Evolutionary conservation across 176 grass and related monocot species (phyloP).

Genomic region (Zoysia japonica): DNA sequence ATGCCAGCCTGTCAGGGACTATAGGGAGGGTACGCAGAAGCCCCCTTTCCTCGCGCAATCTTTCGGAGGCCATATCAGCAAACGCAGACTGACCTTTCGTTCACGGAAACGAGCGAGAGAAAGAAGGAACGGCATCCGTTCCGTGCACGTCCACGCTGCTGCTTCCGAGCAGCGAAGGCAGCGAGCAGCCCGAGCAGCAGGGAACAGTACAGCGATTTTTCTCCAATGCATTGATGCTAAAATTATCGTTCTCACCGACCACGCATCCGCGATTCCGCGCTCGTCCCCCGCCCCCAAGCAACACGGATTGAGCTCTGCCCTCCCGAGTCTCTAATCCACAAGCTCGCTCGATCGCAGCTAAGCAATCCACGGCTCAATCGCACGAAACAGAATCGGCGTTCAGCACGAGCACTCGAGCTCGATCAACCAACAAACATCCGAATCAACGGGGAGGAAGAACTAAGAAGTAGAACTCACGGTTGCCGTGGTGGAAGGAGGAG

Average conservation of each 20-base stretch:
- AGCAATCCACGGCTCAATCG: not conserved
- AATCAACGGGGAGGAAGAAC: not conserved
- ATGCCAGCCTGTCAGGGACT: no score
- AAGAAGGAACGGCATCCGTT: not conserved
- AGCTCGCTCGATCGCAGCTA: not conserved
- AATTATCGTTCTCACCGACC: conserved; percentile 23
- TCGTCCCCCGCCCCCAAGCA: not conserved
- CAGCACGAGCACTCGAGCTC: not conserved
- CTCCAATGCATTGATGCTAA: not conserved
- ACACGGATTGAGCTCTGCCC: not conserved
- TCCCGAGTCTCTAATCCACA: not conserved
- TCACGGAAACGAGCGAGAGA: not conserved
- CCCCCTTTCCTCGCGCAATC: no score
- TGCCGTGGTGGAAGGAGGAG: not conserved
- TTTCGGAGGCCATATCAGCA: no score
- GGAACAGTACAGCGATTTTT: conserved; percentile 2
- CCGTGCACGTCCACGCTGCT: not conserved
- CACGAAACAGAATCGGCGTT: not conserved
- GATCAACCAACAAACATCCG: not conserved
- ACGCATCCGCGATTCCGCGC: not conserved
- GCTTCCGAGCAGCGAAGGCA: not conserved
- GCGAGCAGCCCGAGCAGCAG: not conserved
- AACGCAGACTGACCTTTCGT: not conserved
- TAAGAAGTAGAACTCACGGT: conserved; percentile 12
- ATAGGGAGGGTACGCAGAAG: no score